phyloP scores from a whole-genome alignment of 257 asterid species.

The Penstemon newberryi region DNA sequence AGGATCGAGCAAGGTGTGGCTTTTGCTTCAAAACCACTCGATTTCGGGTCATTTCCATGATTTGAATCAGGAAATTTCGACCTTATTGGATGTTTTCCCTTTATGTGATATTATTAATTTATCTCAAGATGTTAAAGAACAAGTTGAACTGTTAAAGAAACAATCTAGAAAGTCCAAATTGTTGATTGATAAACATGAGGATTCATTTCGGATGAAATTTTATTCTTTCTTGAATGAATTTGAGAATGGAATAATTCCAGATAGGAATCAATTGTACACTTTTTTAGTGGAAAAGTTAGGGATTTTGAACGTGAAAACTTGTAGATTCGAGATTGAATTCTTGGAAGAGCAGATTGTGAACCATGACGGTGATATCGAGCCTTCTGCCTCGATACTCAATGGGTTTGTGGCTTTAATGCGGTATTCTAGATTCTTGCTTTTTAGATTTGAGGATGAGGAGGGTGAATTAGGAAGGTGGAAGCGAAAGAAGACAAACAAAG shows the following conservation, averaged over 20 bases:
- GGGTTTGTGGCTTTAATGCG: constrained; percentile 76
- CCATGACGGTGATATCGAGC: constrained; percentile 84
- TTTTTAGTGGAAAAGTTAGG: constrained; percentile 62
- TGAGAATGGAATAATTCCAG: constrained; percentile 65
- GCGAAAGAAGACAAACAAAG: constrained; percentile 47
- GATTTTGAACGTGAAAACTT: constrained; percentile 50
- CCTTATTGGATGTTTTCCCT: constrained; percentile 88
- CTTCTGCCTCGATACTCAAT: constrained; percentile 54
- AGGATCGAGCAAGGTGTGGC: constrained; percentile 80
- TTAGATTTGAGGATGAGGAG: constrained; percentile 77
- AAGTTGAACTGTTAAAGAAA: constrained; percentile 57
- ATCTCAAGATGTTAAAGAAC: constrained; percentile 72
- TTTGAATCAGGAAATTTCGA: constrained; percentile 72
- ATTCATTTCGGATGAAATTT: constrained; percentile 54
- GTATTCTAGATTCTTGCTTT: constrained; percentile 76
- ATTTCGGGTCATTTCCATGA: constrained; percentile 87
- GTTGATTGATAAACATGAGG: constrained; percentile 59
- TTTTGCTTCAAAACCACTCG: constrained; percentile 73
- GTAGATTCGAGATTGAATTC: constrained; percentile 77
- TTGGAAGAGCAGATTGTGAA: constrained; percentile 87
- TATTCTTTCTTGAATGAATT: constrained; percentile 70
- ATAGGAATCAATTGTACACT: constrained; percentile 39
- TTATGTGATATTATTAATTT: constrained; percentile 41
- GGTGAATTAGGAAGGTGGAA: constrained; percentile 53
- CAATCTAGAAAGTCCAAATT: constrained; percentile 60